A percentile compares a stretch with the other conserved stretches of the same genome.
These are phyloP conservation scores for Rutstroemia sydowiana DNA, from an alignment of 2,329 filamentous ascomycete genomes.

Conservation along the genomic window DNA sequence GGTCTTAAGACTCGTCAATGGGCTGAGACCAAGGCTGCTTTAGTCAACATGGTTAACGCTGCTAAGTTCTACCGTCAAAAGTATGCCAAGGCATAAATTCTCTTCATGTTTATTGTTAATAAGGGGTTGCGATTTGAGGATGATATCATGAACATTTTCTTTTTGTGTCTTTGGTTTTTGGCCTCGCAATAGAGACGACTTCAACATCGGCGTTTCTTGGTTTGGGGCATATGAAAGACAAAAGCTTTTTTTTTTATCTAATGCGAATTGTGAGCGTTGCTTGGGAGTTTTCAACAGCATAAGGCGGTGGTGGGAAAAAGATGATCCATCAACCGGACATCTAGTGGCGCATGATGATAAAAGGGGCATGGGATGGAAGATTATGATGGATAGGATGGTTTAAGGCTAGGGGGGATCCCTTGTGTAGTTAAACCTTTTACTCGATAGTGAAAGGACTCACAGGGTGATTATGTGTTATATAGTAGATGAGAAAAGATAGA, in stretches of 20 bases:
- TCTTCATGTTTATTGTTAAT: constrained; percentile 10
- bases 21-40: constrained; percentile 95
- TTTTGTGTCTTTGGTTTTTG: constrained; percentile 18
- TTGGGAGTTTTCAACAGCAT: constrained; percentile 28
- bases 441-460: constrained; percentile 1
- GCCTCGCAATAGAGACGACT: constrained; percentile 34
- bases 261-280: constrained; percentile 8
- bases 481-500: constrained; percentile 8
- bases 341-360: constrained; percentile 12
- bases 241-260: constrained; percentile 22
- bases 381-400: background rate
- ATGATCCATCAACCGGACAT: constrained; percentile 33
- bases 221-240: constrained; percentile 24
- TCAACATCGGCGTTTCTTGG: constrained; percentile 41
- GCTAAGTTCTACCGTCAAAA: constrained; percentile 95
- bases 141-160: constrained; percentile 9
- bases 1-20: constrained; percentile 98
- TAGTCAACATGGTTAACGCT: constrained; percentile 95
- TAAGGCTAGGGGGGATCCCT: constrained; percentile 1
- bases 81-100: constrained; percentile 44
- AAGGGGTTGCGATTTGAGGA: constrained; percentile 10
- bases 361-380: background rate
- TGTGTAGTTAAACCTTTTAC: constrained; percentile 9
- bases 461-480: constrained; percentile 4
- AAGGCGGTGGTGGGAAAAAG: constrained; percentile 22